These are phyloP conservation scores for Pseudocohnilembus persalinus DNA, from an alignment of 169 alveolate species.

Conservation along the genomic window DNA sequence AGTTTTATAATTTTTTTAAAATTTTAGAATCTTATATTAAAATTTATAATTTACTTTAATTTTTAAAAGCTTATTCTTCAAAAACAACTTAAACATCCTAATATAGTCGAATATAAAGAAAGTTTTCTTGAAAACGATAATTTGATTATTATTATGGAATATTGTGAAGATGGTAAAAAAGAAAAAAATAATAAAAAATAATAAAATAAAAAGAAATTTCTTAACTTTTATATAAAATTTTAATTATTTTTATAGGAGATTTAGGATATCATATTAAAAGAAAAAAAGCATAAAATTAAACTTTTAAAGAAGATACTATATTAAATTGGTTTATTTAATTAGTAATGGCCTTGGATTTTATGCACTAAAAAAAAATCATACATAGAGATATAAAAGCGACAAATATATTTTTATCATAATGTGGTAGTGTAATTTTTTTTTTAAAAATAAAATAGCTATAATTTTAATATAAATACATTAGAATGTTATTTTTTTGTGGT, in stretches of 20 bases:
- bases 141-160: constrained; percentile 84
- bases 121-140: constrained; percentile 71
- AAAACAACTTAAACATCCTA: constrained; percentile 75
- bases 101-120: constrained; percentile 78
- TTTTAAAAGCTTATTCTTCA: constrained; percentile 51
- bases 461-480: no score
- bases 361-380: constrained; percentile 77
- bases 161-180: constrained; percentile 71
- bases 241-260: constrained; percentile 62
- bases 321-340: constrained; percentile 84
- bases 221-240: no score
- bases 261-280: constrained; percentile 63
- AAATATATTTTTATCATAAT: constrained; percentile 80
- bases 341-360: constrained; percentile 77
- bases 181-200: no score
- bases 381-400: constrained; percentile 88
- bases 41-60: not conserved
- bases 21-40: not conserved
- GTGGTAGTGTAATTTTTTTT: no score
- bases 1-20: no score
- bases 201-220: no score
- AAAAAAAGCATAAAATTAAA: constrained; percentile 53
- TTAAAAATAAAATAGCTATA: no score
- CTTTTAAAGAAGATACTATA: constrained; percentile 79
- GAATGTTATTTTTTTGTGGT: no score